Base-by-base conservation (phyloP, 345 rosid species). In the Gossypium sturtianum region DNA sequence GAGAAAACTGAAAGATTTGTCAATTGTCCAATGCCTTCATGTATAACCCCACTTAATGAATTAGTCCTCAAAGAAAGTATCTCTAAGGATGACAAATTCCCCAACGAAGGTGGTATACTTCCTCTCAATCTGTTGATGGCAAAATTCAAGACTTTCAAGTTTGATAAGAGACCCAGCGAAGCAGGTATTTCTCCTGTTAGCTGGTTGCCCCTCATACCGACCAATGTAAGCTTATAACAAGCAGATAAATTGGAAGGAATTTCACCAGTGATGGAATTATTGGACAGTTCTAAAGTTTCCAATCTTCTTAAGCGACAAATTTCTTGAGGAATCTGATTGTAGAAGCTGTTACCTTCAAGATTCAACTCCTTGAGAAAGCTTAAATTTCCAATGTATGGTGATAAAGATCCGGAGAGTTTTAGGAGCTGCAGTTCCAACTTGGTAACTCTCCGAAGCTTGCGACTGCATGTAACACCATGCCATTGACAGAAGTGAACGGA, bases 231-330 rank as follows among this genome's bases (percentile, higher is more conserved):
- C 4, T 15, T 15, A 4, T 19, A 48, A 34, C 74, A 81, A 4
- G 16, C 9, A 1, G 76, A 48, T 10, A 81, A 6, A 43, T 60
- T 78, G 43, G 66, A 19, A 2, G 84, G 81, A 43, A 81, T 70
- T 60, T 81, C 66, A 8, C 81, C 84, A 9, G 9, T 3, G 15
- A 81, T 13, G 2, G 74, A 71, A 41, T 81, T 81, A 7, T 34
- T 62, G 12, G 20, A 27, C 12, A 17, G 0, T 7, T 4, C 60
- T 11, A 25, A 22, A 59, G 6, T 49, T 77, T 34, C 6, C 47
- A 62, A 19, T 1, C 77, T 10, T 5, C 23, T 10, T 12, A 81
- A 52, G n/a, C 16, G 51, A 2, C 80, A 78, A 20, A 80, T 41
- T 51, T 77, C 70, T 7, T 10, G 69, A 25, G 83, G 83, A 9